These are phyloP conservation scores for Populus simonii DNA, from an alignment of 345 rosid genomes.

Conservation along the genomic window DNA sequence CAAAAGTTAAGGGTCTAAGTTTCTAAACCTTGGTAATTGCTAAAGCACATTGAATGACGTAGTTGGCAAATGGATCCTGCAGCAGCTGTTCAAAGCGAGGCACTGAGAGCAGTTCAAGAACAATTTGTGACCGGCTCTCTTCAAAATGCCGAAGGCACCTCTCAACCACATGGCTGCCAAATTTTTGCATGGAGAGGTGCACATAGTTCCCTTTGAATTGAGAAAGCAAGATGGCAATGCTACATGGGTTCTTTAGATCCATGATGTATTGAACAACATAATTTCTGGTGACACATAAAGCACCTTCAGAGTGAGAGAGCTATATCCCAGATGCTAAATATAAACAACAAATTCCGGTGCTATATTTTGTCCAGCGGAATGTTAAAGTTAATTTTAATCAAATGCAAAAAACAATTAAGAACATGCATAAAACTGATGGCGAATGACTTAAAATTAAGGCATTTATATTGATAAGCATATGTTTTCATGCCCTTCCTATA, in stretches of 20 bases:
- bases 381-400: background rate
- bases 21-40: conserved; percentile 43
- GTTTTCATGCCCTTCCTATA: too few relatives aligned
- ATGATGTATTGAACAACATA: conserved; percentile 72
- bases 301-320: conserved; percentile 6
- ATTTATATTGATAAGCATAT: background rate
- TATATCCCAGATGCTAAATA: background rate
- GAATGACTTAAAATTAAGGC: background rate
- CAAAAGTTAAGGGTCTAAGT: background rate
- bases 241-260: conserved; percentile 45
- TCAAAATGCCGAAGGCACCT: conserved; percentile 52
- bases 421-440: background rate
- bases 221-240: conserved; percentile 34
- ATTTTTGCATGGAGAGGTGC: conserved; percentile 64
- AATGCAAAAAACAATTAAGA: background rate
- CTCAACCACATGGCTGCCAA: conserved; percentile 76
- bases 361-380: background rate
- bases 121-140: conserved; percentile 50
- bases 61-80: conserved; percentile 76
- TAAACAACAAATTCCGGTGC: background rate
- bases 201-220: conserved; percentile 52
- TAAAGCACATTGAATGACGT: conserved; percentile 72
- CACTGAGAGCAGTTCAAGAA: conserved; percentile 49
- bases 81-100: conserved; percentile 57
- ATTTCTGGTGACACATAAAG: conserved; percentile 44